These are phyloP conservation scores for Heracleum sosnowskyi DNA, from an alignment of 129 eudicot genomes.

Conservation along the genomic window DNA sequence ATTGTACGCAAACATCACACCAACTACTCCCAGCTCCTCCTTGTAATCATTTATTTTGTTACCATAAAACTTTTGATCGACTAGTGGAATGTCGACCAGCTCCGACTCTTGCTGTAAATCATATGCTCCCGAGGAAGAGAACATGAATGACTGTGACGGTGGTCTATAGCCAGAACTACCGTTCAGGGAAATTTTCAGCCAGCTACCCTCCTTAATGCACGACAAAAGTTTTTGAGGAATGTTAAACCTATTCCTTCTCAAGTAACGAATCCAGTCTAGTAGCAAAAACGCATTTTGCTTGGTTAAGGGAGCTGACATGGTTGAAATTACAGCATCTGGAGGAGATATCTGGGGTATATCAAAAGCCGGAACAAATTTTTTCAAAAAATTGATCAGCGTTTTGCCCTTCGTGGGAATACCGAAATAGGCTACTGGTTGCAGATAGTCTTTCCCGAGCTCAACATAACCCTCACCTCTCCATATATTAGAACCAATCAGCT, in stretches of 20 bases:
- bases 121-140: slow-evolving; percentile 16
- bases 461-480: slow-evolving; percentile 41
- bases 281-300: slow-evolving; percentile 34
- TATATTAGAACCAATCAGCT: slow-evolving; percentile 42
- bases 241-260: background rate
- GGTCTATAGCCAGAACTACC: slow-evolving; percentile 31
- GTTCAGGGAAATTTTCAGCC: slow-evolving; percentile 38
- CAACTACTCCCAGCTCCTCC: slow-evolving; percentile 31
- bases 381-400: slow-evolving; percentile 25
- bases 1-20: slow-evolving; percentile 33
- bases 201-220: slow-evolving; percentile 38
- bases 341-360: slow-evolving; percentile 46
- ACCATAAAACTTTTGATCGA: slow-evolving; percentile 34
- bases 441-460: slow-evolving; percentile 48
- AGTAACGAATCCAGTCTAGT: slow-evolving; percentile 33
- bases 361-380: slow-evolving; percentile 23
- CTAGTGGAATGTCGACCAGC: slow-evolving; percentile 43
- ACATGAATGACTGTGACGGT: slow-evolving; percentile 46
- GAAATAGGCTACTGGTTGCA: slow-evolving; percentile 10
- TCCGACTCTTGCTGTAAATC: slow-evolving; percentile 41
- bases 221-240: slow-evolving; percentile 29
- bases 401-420: slow-evolving; percentile 17
- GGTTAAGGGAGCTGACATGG: slow-evolving; percentile 32
- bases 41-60: slow-evolving; percentile 18
- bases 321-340: slow-evolving; percentile 35